Base-by-base conservation (phyloP, 805 yeast species). In the Ogataea corticis region DNA sequence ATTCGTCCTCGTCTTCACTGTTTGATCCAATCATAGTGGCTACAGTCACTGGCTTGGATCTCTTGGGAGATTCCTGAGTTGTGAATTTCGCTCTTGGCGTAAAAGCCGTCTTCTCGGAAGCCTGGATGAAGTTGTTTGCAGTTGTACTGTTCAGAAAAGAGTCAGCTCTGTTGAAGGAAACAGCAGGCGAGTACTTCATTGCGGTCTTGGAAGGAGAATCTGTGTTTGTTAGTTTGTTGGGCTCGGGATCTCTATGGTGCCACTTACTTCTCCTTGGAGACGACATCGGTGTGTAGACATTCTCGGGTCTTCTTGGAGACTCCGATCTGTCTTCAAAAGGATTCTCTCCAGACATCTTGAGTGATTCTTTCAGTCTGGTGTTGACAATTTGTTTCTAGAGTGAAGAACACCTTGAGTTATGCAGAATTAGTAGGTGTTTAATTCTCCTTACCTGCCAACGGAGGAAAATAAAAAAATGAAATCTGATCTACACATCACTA, bases 51-150 rank as follows among this genome's bases (percentile, higher is more conserved):
- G 74, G 76, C 32, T 68, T 70, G 33, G 73, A 73, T 60, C 90
- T 77, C 45, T 72, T 76, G 28, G 96, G 94, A 0, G 95, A 83
- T 62, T 87, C 91, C 53, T 79, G 66, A 43, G 79, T 69, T 2
- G 94, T 83, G 56, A 76, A 84, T 41, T 75, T 77, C 33, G 87
- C 82, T 65, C 95, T 73, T 9, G 85, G 79, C 7, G 85, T 79
- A 7, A 87, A 79, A 11, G 69, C 62, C 13, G 55, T 42, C 9
- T 63, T 54, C 34, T 61, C 66, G 2, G 71, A 69, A 7, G 67
- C 68, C 47, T 53, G 45, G 13, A 68, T 54, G 45, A 68, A 67
- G 30, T 63, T 73, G 60, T 57, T 66, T 57, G 60, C 79, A 61
- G 53, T 68, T 49, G 60, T 67, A 58, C 63, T 71, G 54, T 44